A percentile compares a stretch with the other conserved stretches of the same genome.
These are phyloP conservation scores for Kwoniella dendrophila DNA, from an alignment of 768 basidiomycete genomes.

Conservation along the genomic window DNA sequence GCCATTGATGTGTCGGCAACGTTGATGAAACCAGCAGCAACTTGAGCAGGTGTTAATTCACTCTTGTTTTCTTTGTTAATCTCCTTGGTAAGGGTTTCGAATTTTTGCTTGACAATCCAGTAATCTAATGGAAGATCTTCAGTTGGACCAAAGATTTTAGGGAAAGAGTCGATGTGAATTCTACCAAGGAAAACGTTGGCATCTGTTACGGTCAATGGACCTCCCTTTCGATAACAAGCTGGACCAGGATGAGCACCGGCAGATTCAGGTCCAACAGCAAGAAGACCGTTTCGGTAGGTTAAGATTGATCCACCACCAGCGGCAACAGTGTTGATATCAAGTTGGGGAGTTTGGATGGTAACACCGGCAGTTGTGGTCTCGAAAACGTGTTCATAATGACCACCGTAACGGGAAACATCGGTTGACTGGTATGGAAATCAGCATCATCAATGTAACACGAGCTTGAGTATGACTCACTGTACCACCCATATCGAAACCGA, in stretches of 20 bases:
- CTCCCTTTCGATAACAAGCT: slow-evolving; percentile 66
- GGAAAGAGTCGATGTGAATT: slow-evolving; percentile 50
- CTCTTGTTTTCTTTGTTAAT: slow-evolving; percentile 19
- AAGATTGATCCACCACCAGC: slow-evolving; percentile 92
- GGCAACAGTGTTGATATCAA: slow-evolving; percentile 51
- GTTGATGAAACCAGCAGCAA: slow-evolving; percentile 91
- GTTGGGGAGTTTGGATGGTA: slow-evolving; percentile 45
- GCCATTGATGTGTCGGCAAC: slow-evolving; percentile 94
- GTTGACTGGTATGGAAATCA: slow-evolving; percentile 12
- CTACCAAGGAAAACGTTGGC: slow-evolving; percentile 47
- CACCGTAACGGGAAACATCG: slow-evolving; percentile 86
- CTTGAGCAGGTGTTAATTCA: slow-evolving; percentile 60
- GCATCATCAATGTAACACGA: background rate
- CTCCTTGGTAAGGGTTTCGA: slow-evolving; percentile 66
- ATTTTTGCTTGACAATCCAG: slow-evolving; percentile 70
- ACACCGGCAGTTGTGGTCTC: slow-evolving; percentile 47
- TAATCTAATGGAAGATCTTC: slow-evolving; percentile 82
- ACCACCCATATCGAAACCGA: slow-evolving; percentile 66
- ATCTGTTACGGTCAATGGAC: slow-evolving; percentile 63
- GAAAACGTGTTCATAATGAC: slow-evolving; percentile 78
- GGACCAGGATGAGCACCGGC: slow-evolving; percentile 25
- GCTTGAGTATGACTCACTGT: slow-evolving; percentile 60
- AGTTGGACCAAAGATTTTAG: slow-evolving; percentile 87
- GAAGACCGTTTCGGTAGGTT: slow-evolving; percentile 84
- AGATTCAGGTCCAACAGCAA: slow-evolving; percentile 80